Evolutionary conservation across 2,329 filamentous ascomycete genomes (phyloP).

Genomic region (Fusarium longipes): DNA sequence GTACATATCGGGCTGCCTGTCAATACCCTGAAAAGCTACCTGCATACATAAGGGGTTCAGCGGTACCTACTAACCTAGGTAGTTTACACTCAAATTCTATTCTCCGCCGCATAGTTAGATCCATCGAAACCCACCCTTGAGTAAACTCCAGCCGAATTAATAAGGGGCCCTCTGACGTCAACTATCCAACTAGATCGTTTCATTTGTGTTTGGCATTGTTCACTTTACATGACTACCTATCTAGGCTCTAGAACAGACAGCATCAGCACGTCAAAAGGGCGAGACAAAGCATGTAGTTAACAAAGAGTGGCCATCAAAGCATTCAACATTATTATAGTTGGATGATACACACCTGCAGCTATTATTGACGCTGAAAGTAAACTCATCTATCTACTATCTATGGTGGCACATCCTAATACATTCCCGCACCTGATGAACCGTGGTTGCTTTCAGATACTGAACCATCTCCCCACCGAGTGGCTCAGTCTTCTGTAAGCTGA

Average conservation of each 20-base stretch:
- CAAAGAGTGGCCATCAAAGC: slow-evolving; percentile 21
- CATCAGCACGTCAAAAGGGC: not conserved
- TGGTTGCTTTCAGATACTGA: slow-evolving; percentile 20
- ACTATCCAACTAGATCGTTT: slow-evolving; percentile 1
- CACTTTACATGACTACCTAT: not conserved
- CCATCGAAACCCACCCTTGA: slow-evolving; percentile 5
- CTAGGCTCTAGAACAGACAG: not conserved
- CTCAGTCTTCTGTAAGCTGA: slow-evolving; percentile 16
- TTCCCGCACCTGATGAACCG: slow-evolving; percentile 12
- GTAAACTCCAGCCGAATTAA: slow-evolving; percentile 12
- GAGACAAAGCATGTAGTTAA: not conserved
- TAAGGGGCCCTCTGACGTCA: slow-evolving; percentile 41
- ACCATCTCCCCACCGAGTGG: slow-evolving; percentile 47
- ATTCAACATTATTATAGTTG: slow-evolving; percentile 5
- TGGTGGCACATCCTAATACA: not conserved
- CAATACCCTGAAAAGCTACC: not conserved
- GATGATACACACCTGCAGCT: slow-evolving; percentile 1
- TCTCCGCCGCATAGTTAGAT: slow-evolving; percentile 16
- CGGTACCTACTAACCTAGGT: too few species aligned
- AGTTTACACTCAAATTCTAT: not conserved
- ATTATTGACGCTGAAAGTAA: not conserved
- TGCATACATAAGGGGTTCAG: not conserved
- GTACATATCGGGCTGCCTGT: not conserved
- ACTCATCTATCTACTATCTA: slow-evolving; percentile 1
- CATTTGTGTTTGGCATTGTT: not conserved